A percentile compares a stretch with the other conserved stretches of the same genome.
These are phyloP conservation scores for Paraglomus brasilianum DNA, from an alignment of 192 early-diverging fungal species.

Conservation along the genomic window DNA sequence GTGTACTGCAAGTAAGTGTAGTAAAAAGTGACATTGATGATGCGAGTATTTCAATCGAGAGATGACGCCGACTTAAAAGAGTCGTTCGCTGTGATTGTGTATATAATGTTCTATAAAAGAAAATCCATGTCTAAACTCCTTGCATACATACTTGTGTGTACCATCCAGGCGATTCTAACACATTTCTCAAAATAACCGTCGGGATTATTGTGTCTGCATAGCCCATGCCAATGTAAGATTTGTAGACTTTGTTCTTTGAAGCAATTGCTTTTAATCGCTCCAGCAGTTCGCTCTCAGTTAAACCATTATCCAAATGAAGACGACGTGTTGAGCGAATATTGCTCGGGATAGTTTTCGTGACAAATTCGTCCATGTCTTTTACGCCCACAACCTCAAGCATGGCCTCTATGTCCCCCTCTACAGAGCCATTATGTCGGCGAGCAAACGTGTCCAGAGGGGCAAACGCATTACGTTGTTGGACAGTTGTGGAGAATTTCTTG, in stretches of 20 bases:
- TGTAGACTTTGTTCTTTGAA: constrained; percentile 86
- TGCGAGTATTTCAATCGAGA: neutral
- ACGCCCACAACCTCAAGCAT: constrained; percentile 87
- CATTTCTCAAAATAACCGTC: constrained; percentile 92
- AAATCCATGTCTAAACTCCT: constrained; percentile 1
- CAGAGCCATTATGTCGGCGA: constrained; percentile 87
- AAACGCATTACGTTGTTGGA: constrained; percentile 35
- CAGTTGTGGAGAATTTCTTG: constrained; percentile 10
- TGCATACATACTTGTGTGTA: constrained; percentile 78
- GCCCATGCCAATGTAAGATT: constrained; percentile 94
- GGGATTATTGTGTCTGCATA: constrained; percentile 91
- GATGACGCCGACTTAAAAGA: neutral
- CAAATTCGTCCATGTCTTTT: constrained; percentile 76
- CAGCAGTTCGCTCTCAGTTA: constrained; percentile 87
- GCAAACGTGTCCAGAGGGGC: constrained; percentile 70
- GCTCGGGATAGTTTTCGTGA: constrained; percentile 79
- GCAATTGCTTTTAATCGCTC: constrained; percentile 82
- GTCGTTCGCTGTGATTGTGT: neutral
- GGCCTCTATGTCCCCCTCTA: constrained; percentile 64
- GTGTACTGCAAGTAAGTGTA: constrained; percentile 73
- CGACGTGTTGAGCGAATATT: constrained; percentile 71
- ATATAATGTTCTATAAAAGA: constrained; percentile 20
- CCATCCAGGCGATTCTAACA: constrained; percentile 99
- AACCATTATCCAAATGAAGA: constrained; percentile 72
- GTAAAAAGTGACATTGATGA: neutral